A percentile compares a stretch with the other conserved stretches of the same genome.
phyloP scores from a whole-genome alignment of 768 basidiomycete species.

The Suillus paluster region DNA sequence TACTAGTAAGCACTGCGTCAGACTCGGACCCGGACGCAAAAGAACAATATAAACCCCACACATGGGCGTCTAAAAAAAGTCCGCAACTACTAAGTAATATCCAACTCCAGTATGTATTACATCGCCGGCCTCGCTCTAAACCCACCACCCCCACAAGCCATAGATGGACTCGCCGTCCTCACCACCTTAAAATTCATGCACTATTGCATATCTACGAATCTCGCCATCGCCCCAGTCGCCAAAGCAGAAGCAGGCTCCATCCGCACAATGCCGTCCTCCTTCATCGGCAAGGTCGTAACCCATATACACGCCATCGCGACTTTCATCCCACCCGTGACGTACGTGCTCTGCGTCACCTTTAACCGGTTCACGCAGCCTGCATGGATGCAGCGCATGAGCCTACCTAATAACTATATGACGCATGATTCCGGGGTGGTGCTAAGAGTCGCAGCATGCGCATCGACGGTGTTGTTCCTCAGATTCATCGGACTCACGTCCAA shows the following conservation, averaged over 20 bases:
- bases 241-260: constrained; percentile 22
- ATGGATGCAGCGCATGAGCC: constrained; percentile 36
- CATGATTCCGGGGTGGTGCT: constrained; percentile 27
- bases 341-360: constrained; percentile 27
- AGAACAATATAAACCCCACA: no score
- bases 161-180: constrained; percentile 30
- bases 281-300: constrained; percentile 32
- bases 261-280: constrained; percentile 15
- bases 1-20: no score
- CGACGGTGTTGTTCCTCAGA: constrained; percentile 22
- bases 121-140: constrained; percentile 30
- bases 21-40: no score
- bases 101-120: constrained; percentile 18
- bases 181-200: constrained; percentile 30
- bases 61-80: no score
- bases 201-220: constrained; percentile 4
- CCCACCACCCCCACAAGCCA: constrained; percentile 15
- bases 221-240: constrained; percentile 8
- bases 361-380: constrained; percentile 39
- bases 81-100: no score
- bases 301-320: constrained; percentile 30
- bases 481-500: constrained; percentile 15
- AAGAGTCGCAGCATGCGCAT: constrained; percentile 33
- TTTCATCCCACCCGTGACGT: constrained; percentile 32
- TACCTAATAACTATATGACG: constrained; percentile 29